phyloP scores from a whole-genome alignment of 139 green algal genomes.

The Tetraselmis striata region DNA sequence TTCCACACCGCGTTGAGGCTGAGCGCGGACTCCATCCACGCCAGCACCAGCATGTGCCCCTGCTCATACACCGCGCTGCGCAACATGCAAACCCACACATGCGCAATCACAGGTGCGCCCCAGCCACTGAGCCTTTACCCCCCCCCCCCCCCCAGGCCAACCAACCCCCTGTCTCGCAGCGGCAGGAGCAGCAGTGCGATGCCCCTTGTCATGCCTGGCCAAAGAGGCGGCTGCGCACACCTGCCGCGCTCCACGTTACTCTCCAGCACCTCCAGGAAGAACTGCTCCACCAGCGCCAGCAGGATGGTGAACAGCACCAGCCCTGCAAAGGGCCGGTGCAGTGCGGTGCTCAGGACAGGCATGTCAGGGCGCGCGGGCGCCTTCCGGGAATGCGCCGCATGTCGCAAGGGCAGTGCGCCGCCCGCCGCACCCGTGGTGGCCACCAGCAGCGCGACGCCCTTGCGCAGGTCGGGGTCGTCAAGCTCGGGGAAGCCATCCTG shows the following conservation, averaged over 20 bases:
- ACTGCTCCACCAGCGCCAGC: background rate
- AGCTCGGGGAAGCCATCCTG: background rate
- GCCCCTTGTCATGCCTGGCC: no score
- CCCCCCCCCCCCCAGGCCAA: no score
- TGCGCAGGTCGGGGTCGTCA: background rate
- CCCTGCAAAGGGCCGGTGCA: background rate
- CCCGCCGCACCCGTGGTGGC: background rate
- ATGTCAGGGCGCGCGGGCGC: no score
- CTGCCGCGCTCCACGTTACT: background rate
- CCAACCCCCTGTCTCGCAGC: no score
- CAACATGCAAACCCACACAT: no score
- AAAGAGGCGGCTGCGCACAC: no score
- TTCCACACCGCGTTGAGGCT: constrained; percentile 50
- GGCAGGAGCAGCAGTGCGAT: no score
- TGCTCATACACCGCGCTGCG: background rate
- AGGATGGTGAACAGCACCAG: background rate
- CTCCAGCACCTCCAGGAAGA: background rate
- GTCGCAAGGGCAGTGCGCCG: no score
- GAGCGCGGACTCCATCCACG: constrained; percentile 31
- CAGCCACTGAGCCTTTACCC: no score
- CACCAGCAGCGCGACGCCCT: background rate
- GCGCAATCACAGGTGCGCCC: no score
- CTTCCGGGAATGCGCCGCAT: no score
- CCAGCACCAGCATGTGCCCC: constrained; percentile 38
- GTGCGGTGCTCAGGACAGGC: no score